Evolutionary conservation across 2,329 filamentous ascomycete genomes (phyloP), one percentile per base, ranked within the genome.

Genomic region (Penicillium sp.): DNA sequence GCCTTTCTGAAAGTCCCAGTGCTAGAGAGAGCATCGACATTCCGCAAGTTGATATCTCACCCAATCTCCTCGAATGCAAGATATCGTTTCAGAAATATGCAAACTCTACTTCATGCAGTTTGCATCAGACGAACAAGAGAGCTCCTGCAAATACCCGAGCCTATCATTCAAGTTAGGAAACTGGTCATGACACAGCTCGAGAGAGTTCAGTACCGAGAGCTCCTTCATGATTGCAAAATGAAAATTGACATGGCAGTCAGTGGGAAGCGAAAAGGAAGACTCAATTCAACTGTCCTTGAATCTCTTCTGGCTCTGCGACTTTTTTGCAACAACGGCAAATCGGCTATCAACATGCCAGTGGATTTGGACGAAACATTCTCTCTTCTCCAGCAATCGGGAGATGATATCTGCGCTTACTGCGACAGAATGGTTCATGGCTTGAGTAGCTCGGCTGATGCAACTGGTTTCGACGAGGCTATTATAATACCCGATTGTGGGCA

Each of bases 181-280:
- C 75, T 79, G 12, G 72, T 75, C 0, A 67, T 78, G 23, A 80
- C 81, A 49, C 77, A 80, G 40, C 63, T 72, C 0, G 52, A 48
- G 39, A 20, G 33, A 27, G 3, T 56, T 73, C 29, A 66, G 73
- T 47, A 36, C 4, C 34, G 36, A 6, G 45, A 40, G 24, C 17
- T 48, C 3, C 26, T 40, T 3, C 17, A 32, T 13, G 10, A 41
- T 15, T 48, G 36, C 18, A 48, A 48, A 40, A 21, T 24, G 23
- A 37, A 37, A 13, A 48, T 48, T 4, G 36, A 48, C 18, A 48
- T 48, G 45, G 45, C 36, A 13, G 45, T 48, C 18, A 27, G 32
- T 24, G 45, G 45, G 10, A 37, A 32, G 2, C 33, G 34, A 23
- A 39, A 40, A 26, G 45, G 34, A 24, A 26, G 34, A 12, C 18